Conservation (phyloP, 2,329 filamentous ascomycete species). For the Verticillium tricorpus region DNA sequence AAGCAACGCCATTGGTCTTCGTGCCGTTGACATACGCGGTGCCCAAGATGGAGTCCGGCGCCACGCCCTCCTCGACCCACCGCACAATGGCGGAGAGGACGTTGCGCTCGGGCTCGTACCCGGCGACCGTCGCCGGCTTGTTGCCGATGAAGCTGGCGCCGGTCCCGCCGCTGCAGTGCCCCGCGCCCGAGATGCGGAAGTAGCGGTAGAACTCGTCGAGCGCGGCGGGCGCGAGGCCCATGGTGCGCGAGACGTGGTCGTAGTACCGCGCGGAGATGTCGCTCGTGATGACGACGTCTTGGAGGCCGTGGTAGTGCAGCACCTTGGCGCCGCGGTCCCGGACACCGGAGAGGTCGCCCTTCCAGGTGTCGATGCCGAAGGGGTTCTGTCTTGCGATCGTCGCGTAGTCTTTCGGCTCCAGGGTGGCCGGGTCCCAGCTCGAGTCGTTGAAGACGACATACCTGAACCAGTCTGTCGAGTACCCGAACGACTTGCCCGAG, state of each 20-base stretch:
- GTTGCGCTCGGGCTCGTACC: constrained; percentile 32
- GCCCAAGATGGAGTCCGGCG: constrained; percentile 33
- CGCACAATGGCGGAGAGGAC: constrained; percentile 41
- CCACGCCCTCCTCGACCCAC: constrained; percentile 42
- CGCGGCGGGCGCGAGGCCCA: constrained; percentile 6
- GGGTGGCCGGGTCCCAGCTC: constrained; percentile 21
- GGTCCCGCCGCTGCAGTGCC: constrained; percentile 42
- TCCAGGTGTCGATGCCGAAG: constrained; percentile 30
- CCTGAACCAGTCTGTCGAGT: constrained; percentile 25
- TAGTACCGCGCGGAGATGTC: constrained; percentile 1
- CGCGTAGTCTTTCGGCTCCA: constrained; percentile 3
- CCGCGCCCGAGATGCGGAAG: constrained; percentile 50
- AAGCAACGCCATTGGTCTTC: constrained; percentile 17
- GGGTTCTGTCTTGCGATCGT: not conserved
- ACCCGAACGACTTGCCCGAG: constrained; percentile 16
- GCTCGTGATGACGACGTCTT: constrained; percentile 34
- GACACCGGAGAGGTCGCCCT: constrained; percentile 33
- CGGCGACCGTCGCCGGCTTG: constrained; percentile 10
- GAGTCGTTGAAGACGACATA: constrained; percentile 35
- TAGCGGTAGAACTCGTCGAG: constrained; percentile 46
- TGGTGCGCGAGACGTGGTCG: not conserved
- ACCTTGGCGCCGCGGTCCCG: constrained; percentile 36
- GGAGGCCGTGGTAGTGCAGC: constrained; percentile 40
- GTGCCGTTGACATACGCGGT: constrained; percentile 24
- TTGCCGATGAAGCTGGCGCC: constrained; percentile 31